phyloP scores from a whole-genome alignment of 768 basidiomycete genomes.

The Neoboletus subvelutipes region DNA sequence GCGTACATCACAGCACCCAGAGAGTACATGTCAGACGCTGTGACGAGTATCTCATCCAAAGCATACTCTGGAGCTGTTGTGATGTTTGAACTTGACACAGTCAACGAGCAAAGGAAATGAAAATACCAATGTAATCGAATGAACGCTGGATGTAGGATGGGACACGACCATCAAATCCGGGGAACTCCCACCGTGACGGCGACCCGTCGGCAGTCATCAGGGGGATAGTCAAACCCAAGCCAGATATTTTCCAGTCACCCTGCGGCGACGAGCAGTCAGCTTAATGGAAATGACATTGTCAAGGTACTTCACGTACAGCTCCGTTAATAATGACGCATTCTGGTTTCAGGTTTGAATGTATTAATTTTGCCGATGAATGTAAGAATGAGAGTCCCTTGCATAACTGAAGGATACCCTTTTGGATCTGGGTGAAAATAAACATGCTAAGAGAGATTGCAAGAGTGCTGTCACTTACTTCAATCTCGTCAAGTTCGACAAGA shows the following conservation, averaged over 20 bases:
- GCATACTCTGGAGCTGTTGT: conserved; percentile 87
- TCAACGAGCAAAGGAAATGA: neutral
- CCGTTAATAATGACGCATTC: conserved; percentile 89
- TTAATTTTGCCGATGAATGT: conserved; percentile 86
- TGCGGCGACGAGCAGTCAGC: conserved; percentile 31
- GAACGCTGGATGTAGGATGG: conserved; percentile 85
- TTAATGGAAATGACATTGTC: neutral
- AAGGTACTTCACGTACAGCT: conserved; percentile 52
- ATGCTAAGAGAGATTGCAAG: neutral
- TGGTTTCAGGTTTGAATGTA: conserved; percentile 88
- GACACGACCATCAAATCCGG: conserved; percentile 78
- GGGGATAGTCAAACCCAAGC: conserved; percentile 83
- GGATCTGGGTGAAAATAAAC: conserved; percentile 56
- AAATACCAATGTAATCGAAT: conserved; percentile 88
- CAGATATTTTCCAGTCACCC: conserved; percentile 99
- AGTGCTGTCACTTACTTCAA: conserved; percentile 61
- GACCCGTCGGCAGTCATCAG: conserved; percentile 66
- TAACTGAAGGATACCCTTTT: conserved; percentile 93
- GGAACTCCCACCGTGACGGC: conserved; percentile 86
- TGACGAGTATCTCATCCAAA: conserved; percentile 81
- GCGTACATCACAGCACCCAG: conserved; percentile 90
- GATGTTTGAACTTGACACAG: conserved; percentile 5
- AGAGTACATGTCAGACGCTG: conserved; percentile 91
- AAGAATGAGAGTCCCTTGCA: conserved; percentile 89
- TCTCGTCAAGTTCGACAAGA: conserved; percentile 88